Evolutionary conservation across 192 early-diverging fungal species (phyloP).

Genomic region (Obelidium mucronatum): DNA sequence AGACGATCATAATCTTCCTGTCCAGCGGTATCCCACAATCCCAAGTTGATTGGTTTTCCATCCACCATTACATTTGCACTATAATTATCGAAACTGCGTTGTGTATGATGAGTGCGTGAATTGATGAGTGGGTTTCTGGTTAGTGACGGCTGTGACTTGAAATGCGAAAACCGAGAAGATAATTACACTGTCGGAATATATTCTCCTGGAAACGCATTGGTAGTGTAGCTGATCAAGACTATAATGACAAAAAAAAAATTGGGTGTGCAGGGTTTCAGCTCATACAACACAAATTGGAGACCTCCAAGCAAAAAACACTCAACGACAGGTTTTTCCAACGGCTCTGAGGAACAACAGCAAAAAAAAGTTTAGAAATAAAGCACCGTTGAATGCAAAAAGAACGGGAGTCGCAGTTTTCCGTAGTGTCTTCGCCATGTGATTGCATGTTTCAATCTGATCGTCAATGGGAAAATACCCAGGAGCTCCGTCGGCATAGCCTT

Average conservation of each 20-base stretch:
- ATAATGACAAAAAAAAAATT: background rate
- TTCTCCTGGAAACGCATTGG: constrained; percentile 99
- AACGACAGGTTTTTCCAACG: constrained; percentile 94
- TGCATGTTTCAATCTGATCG: no score
- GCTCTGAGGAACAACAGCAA: constrained; percentile 64
- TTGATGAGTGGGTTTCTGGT: constrained; percentile 8
- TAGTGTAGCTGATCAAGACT: constrained; percentile 96
- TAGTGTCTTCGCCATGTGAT: no score
- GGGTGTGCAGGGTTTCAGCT: background rate
- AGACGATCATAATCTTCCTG: constrained; percentile 99
- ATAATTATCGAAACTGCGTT: constrained; percentile 93
- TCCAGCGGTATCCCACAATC: constrained; percentile 98
- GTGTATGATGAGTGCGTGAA: background rate
- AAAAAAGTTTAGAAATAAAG: background rate
- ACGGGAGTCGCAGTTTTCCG: no score
- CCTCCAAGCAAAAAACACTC: no score
- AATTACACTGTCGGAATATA: constrained; percentile 99
- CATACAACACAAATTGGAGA: background rate
- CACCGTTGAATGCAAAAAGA: background rate
- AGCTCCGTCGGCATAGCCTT: no score
- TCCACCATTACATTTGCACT: constrained; percentile 99
- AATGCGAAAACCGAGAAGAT: background rate
- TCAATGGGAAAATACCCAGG: no score
- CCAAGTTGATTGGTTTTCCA: constrained; percentile 97
- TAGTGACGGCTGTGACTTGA: background rate